These are phyloP conservation scores for Quercus engelmannii DNA, from an alignment of 306 rosid species.

Conservation along the genomic window DNA sequence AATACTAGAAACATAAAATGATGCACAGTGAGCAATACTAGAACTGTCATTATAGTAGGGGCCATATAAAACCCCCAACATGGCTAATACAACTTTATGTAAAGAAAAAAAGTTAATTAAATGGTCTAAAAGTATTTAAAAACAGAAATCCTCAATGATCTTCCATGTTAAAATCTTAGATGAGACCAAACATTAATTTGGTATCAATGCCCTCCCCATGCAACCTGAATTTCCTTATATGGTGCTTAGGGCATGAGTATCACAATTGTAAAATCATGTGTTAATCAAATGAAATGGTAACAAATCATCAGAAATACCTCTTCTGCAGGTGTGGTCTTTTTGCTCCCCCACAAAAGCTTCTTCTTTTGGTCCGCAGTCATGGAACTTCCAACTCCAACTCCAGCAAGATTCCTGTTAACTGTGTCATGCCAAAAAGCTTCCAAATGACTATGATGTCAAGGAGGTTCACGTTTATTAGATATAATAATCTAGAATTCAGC, in stretches of 20 bases:
- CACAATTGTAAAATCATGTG: background rate
- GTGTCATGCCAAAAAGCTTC: constrained; percentile 30
- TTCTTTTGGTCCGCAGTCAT: constrained; percentile 97
- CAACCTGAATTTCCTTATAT: background rate
- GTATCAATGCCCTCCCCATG: background rate
- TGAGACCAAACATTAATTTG: background rate
- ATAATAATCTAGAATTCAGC: no score
- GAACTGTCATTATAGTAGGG: background rate
- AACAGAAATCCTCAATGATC: background rate
- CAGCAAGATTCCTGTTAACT: constrained; percentile 83
- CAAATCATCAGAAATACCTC: constrained; percentile 53
- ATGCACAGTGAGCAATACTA: background rate
- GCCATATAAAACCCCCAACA: background rate
- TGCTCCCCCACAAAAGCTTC: constrained; percentile 95
- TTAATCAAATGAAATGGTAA: background rate
- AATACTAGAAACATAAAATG: background rate
- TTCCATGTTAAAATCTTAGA: background rate
- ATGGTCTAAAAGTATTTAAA: background rate
- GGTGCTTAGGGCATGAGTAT: background rate
- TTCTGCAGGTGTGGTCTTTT: constrained; percentile 61
- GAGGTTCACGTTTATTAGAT: background rate
- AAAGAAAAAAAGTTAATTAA: background rate
- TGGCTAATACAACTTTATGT: background rate
- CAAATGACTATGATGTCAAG: constrained; percentile 4
- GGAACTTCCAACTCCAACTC: constrained; percentile 54